These are phyloP conservation scores for Clathrospora elynae DNA, from an alignment of 2,329 filamentous ascomycete species.

Conservation along the genomic window DNA sequence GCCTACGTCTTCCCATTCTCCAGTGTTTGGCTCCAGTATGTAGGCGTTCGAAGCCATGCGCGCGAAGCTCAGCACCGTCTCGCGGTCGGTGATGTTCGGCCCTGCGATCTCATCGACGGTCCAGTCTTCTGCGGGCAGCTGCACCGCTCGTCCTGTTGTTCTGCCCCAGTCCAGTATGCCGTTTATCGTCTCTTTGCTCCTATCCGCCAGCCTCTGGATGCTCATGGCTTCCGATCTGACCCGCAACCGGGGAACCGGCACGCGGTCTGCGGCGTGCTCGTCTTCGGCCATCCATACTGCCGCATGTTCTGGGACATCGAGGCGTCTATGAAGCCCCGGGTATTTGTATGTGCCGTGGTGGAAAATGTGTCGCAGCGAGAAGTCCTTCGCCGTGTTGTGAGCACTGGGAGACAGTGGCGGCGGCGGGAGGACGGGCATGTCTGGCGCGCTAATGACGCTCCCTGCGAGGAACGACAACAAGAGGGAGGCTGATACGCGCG, in stretches of 20 bases:
- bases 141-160: constrained; percentile 68
- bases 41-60: constrained; percentile 92
- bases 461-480: constrained; percentile 71
- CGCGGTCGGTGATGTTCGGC: constrained; percentile 83
- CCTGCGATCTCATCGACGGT: constrained; percentile 76
- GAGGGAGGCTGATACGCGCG: constrained; percentile 66
- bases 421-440: constrained; percentile 35
- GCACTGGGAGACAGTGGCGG: constrained; percentile 29
- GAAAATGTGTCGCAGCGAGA: constrained; percentile 79
- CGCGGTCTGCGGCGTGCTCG: constrained; percentile 51
- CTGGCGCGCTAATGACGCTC: constrained; percentile 47
- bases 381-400: constrained; percentile 34
- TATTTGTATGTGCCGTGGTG: constrained; percentile 85
- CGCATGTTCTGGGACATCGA: constrained; percentile 70
- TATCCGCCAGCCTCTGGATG: constrained; percentile 82
- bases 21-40: constrained; percentile 70
- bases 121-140: constrained; percentile 78
- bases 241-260: constrained; percentile 54
- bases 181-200: constrained; percentile 76
- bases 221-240: constrained; percentile 66
- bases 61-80: constrained; percentile 81
- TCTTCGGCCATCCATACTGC: constrained; percentile 67
- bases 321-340: constrained; percentile 74
- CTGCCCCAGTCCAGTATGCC: constrained; percentile 75
- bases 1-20: constrained; percentile 76